Conservation (phyloP, 768 basidiomycete species). For the Lentinula detonsa region DNA sequence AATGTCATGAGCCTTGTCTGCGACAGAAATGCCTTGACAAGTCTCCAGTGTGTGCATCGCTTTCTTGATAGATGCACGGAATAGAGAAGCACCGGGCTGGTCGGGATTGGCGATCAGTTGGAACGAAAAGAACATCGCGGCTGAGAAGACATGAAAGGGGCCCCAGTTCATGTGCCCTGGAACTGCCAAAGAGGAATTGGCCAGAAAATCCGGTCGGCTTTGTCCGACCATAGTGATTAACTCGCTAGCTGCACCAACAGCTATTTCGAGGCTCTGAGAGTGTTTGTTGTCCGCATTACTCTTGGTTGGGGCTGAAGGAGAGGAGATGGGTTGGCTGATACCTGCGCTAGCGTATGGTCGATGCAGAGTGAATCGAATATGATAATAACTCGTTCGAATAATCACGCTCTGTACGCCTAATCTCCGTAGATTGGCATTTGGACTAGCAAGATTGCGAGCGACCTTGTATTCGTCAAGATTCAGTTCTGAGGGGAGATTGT, state of each 20-base stretch:
- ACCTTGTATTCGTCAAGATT: constrained; percentile 73
- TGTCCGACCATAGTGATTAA: constrained; percentile 74
- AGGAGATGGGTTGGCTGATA: constrained; percentile 16
- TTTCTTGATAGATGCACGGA: constrained; percentile 70
- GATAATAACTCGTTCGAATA: constrained; percentile 69
- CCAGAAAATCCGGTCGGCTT: constrained; percentile 70
- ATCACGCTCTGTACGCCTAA: constrained; percentile 79
- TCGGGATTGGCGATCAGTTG: constrained; percentile 78
- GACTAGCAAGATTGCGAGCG: constrained; percentile 64
- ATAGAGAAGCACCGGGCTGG: constrained; percentile 70
- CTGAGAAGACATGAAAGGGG: constrained; percentile 79
- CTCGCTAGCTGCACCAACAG: constrained; percentile 71
- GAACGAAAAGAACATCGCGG: constrained; percentile 90
- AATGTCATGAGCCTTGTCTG: constrained; percentile 71
- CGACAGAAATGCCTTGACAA: constrained; percentile 56
- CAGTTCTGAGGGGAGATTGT: constrained; percentile 67
- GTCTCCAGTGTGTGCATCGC: constrained; percentile 62
- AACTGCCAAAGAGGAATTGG: constrained; percentile 61
- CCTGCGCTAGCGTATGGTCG: constrained; percentile 56
- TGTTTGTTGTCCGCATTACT: constrained; percentile 25
- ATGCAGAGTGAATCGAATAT: constrained; percentile 82
- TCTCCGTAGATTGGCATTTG: constrained; percentile 52
- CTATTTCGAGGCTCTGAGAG: constrained; percentile 62
- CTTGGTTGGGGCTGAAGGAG: constrained; percentile 25
- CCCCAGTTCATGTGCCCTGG: constrained; percentile 84